Evolutionary conservation across 1,284 basidiomycete genomes (phyloP).

Genomic region (Sanghuangporus weigelae): DNA sequence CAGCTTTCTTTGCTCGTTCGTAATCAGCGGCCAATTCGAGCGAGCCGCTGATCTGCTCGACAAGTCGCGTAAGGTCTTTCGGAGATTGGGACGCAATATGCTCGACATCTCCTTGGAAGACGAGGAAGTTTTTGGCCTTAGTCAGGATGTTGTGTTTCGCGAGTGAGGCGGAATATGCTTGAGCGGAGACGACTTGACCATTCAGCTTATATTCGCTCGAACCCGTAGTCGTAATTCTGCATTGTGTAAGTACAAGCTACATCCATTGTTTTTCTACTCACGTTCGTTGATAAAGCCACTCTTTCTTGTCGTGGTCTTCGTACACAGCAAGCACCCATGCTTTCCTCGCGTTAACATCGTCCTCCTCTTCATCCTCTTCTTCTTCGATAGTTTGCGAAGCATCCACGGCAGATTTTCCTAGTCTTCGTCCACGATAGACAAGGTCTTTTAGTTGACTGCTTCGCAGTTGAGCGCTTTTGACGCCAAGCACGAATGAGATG

Average conservation of each 20-base stretch:
- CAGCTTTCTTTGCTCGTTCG: conserved; percentile 81
- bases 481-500: conserved; percentile 97
- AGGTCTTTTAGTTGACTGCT: conserved; percentile 93
- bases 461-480: conserved; percentile 89
- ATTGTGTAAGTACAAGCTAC: neutral
- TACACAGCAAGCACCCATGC: conserved; percentile 96
- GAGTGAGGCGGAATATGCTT: conserved; percentile 81
- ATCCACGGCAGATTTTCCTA: conserved; percentile 52
- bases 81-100: conserved; percentile 95
- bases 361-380: conserved; percentile 46
- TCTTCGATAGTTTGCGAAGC: conserved; percentile 42
- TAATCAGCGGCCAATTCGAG: conserved; percentile 88
- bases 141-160: conserved; percentile 93
- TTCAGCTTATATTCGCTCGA: conserved; percentile 89
- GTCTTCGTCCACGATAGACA: conserved; percentile 85
- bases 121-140: conserved; percentile 98
- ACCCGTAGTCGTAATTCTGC: conserved; percentile 76
- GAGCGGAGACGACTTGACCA: conserved; percentile 71
- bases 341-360: conserved; percentile 77
- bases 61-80: conserved; percentile 82
- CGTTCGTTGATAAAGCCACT: conserved; percentile 91
- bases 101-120: conserved; percentile 99
- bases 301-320: conserved; percentile 69
- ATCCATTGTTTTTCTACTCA: conserved; percentile 35
- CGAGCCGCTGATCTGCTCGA: conserved; percentile 95